Evolutionary conservation across 257 asterid genomes (phyloP), one percentile per base, ranked within the genome.

Genomic region (Voacanga thouarsii): DNA sequence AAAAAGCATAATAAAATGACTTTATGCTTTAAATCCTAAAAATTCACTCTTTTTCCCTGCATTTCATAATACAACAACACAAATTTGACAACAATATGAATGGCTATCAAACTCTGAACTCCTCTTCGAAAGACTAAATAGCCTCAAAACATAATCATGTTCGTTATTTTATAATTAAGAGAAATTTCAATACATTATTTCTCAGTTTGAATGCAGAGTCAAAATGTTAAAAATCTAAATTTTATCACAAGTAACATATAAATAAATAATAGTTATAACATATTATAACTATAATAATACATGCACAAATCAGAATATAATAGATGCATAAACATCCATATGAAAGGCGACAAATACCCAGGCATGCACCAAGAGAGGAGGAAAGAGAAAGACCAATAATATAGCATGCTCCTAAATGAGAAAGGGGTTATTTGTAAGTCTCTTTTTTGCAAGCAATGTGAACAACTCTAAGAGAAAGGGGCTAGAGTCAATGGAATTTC

Each of bases 381-480:
- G 44, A 70, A 83, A 80, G 72, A 77, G 61, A 66, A 80, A 83
- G 76, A 92, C 97, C 99, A 79, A 82, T 90, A 75, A 93, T 89
- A 89, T 96, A 3, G 97, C 98, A 78, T 93, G 96, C 89, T 95
- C 97, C 85, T 93, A 98, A 80, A 95, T 84, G 84, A 88, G 91
- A 86, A 95, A 61, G 19, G 82, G 80, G 81, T 95, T 95, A 83
- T 95, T 95, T 39, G 94, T 80, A 78, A 95, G 97, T 59, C 99
- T 98, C 70, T 97, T 98, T 79, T 94, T 90, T 18, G 99, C 99
- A 68, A 95, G 98, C 81, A 95, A 79, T 37, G 97, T 93, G n/a
- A n/a, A n/a, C n/a, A n/a, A n/a, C n/a, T n/a, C n/a, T n/a, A n/a
- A n/a, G n/a, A n/a, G n/a, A n/a, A n/a, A n/a, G n/a, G n/a, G n/a